Evolutionary conservation across 345 rosid genomes (phyloP).

Genomic region (Hevea brasiliensis): DNA sequence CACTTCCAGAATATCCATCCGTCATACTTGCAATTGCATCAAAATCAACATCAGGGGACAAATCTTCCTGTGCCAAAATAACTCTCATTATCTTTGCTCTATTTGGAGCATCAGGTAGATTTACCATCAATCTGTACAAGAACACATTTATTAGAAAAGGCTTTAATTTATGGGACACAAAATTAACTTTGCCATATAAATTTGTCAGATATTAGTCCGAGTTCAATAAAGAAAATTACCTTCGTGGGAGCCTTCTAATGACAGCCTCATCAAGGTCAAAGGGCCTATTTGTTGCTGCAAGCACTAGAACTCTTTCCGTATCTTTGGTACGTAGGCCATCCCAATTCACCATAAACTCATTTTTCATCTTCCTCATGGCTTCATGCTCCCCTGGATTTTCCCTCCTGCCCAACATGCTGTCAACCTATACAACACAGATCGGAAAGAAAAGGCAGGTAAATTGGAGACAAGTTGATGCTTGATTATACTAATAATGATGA

Average conservation of each 20-base stretch:
- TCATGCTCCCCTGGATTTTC: constrained; percentile 87
- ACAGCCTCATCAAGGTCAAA: constrained; percentile 99
- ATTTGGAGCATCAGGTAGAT: constrained; percentile 82
- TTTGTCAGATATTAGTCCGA: not conserved
- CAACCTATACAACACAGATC: constrained; percentile 53
- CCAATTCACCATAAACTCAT: constrained; percentile 96
- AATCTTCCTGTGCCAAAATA: constrained; percentile 77
- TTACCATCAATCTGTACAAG: constrained; percentile 72
- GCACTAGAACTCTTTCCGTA: constrained; percentile 81
- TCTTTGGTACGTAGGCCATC: constrained; percentile 86
- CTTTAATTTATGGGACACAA: not conserved
- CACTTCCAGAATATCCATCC: constrained; percentile 93
- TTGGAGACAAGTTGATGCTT: not conserved
- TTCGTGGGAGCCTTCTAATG: constrained; percentile 82
- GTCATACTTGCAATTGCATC: constrained; percentile 73
- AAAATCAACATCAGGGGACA: constrained; percentile 69
- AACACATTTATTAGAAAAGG: not conserved
- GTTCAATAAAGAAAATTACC: constrained; percentile 32
- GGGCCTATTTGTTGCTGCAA: constrained; percentile 94
- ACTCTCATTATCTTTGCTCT: constrained; percentile 76
- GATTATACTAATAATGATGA: not conserved
- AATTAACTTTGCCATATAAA: not conserved
- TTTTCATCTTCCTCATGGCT: constrained; percentile 88
- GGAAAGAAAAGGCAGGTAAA: constrained; percentile 7
- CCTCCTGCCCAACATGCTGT: constrained; percentile 93